Evolutionary conservation across 2,329 filamentous ascomycete species (phyloP).

Genomic region (Fusarium bulbicola): DNA sequence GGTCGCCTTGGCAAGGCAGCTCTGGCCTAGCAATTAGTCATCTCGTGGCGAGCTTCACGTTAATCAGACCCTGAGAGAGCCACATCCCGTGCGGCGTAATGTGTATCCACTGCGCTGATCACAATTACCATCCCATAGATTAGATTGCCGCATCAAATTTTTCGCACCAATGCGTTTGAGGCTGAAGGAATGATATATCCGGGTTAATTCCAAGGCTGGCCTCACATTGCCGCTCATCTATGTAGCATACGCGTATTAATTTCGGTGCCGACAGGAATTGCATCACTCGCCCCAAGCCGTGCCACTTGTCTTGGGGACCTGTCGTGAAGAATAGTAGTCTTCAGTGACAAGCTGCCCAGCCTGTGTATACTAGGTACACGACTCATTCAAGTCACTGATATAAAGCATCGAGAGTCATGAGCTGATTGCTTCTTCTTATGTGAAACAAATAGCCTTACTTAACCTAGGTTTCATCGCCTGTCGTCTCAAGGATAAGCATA

Average conservation of each 20-base stretch:
- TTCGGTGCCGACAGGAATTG: rapidly evolving
- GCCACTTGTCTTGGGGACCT: rapidly evolving
- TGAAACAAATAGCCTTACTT: not conserved
- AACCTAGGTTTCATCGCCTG: not conserved
- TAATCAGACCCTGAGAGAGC: too few relatives aligned
- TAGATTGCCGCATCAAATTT: not conserved
- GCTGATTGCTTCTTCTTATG: not conserved
- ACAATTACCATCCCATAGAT: constrained; percentile 1
- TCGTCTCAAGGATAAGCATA: not conserved
- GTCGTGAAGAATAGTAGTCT: rapidly evolving
- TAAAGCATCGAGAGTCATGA: not conserved
- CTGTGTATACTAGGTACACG: rapidly evolving
- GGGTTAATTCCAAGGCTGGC: not conserved
- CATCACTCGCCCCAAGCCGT: rapidly evolving
- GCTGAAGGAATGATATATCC: not conserved
- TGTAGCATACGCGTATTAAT: not conserved
- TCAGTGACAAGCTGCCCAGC: not conserved
- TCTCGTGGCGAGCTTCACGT: too few relatives aligned
- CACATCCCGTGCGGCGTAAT: not conserved
- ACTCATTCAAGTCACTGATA: not conserved
- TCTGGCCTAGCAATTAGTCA: too few relatives aligned
- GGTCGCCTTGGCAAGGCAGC: too few relatives aligned
- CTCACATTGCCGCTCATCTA: too few relatives aligned
- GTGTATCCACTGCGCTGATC: constrained; percentile 13
- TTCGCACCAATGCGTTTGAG: not conserved